Base-by-base conservation (phyloP, 352 stramenopile species). In the Pythium aquatile region DNA sequence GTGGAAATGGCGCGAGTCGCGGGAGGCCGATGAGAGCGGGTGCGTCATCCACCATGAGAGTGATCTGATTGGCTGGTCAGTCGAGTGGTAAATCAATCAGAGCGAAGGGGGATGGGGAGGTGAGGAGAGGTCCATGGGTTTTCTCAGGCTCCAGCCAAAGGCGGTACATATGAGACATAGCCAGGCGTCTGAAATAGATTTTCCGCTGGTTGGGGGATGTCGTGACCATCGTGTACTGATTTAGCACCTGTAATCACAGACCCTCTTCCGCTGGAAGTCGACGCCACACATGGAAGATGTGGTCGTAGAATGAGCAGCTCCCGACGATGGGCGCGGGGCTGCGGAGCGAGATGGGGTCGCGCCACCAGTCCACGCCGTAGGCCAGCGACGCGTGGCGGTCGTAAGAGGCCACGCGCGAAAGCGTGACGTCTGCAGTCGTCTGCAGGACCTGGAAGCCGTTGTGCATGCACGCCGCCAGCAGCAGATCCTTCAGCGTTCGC, bases 351-450 rank as follows among this genome's bases (percentile, higher is more conserved):
- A 28, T 9, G 4, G 76, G 68, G 42, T 88, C 67, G 32, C 73
- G 62, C 83, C 83, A 93, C 86, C 86, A 95, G 66, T 95, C 86
- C 24, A 91, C 83, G 48, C 86, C 86, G 47, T 95, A 95, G 6
- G 86, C 86, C n/a, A 95, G 77, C 56, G 86, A 95, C 47, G 77
- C 67, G 61, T 95, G 86, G 29, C 62, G 66, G 33, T 83, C 70
- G 58, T 95, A 93, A 56, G 56, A 70, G 26, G 63, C 61, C 10
- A 60, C 61, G 24, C 66, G 67, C 37, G 35, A 26, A 40, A 88
- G 51, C 40, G 55, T 55, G 17, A 55, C 30, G 26, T 32, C 42
- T 4, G 32, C 29, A 2, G 28, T 33, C 14, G 74, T 58, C 44
- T 72, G 61, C 58, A 93, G 71, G 33, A 95, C 73, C 33, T 93